Conservation (phyloP, 2,329 filamentous ascomycete genomes). For the Lachnellula subtilissima region DNA sequence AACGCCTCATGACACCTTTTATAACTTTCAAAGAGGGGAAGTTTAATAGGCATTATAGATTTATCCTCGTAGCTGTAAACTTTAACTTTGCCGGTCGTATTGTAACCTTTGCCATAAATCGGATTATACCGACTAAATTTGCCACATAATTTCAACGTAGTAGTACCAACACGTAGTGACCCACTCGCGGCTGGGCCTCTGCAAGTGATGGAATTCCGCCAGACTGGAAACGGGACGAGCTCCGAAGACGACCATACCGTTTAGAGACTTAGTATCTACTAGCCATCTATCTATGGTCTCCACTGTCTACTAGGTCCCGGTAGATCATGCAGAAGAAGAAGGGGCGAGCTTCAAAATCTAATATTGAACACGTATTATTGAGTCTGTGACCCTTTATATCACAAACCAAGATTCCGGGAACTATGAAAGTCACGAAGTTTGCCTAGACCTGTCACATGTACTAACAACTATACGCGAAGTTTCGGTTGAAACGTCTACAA, state of each 20-base stretch:
- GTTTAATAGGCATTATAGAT: too few species aligned
- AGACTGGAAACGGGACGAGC: constrained; percentile 19
- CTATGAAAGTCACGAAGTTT: neutral
- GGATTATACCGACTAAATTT: neutral
- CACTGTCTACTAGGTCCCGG: constrained; percentile 9
- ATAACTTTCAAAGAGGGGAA: too few species aligned
- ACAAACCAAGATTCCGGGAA: neutral
- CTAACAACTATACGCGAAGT: too few species aligned
- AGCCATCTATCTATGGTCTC: constrained; percentile 1
- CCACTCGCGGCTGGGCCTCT: neutral
- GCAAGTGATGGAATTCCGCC: constrained; percentile 16
- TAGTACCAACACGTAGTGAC: too few species aligned
- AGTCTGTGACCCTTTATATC: constrained; percentile 2
- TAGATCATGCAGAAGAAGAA: constrained; percentile 3
- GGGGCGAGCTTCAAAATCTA: neutral
- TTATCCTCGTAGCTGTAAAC: too few species aligned
- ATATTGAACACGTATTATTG: too few species aligned
- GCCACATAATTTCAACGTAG: neutral
- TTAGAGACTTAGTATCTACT: neutral
- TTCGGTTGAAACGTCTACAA: too few species aligned
- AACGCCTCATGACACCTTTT: too few species aligned
- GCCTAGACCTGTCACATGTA: too few species aligned
- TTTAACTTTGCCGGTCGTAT: too few species aligned
- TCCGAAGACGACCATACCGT: constrained; percentile 12
- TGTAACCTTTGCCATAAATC: too few species aligned